These are phyloP conservation scores for Microdochium nivale DNA, from an alignment of 2,329 filamentous ascomycete genomes.

Conservation along the genomic window DNA sequence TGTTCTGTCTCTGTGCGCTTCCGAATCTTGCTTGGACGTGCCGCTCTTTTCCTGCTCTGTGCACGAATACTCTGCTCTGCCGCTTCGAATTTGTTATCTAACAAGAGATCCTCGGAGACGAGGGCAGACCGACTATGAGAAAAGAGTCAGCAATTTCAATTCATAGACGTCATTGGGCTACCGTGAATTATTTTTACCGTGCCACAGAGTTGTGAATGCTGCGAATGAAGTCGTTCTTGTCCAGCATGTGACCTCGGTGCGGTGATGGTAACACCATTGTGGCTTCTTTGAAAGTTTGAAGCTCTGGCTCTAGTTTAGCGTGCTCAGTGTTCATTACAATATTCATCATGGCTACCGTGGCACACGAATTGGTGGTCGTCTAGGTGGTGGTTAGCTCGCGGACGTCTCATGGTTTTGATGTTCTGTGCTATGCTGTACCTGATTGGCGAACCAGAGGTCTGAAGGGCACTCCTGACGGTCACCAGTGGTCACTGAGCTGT, in stretches of 20 bases:
- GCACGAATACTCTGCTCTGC: slow-evolving; percentile 20
- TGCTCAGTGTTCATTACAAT: slow-evolving; percentile 77
- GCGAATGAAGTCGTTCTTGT: slow-evolving; percentile 68
- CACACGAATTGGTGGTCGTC: slow-evolving; percentile 79
- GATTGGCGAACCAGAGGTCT: slow-evolving; percentile 88
- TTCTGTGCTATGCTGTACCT: slow-evolving; percentile 41
- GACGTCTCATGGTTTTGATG: too few relatives aligned
- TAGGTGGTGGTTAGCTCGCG: slow-evolving; percentile 26
- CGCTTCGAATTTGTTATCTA: slow-evolving; percentile 46
- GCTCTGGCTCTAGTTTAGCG: slow-evolving; percentile 59
- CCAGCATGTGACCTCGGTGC: slow-evolving; percentile 67
- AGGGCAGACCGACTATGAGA: slow-evolving; percentile 60
- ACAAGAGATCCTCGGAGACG: slow-evolving; percentile 58
- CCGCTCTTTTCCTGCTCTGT: slow-evolving; percentile 27
- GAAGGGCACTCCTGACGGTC: slow-evolving; percentile 45
- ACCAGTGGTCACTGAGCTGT: slow-evolving; percentile 40
- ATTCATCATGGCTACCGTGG: slow-evolving; percentile 85
- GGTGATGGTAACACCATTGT: slow-evolving; percentile 62
- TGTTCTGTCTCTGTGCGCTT: slow-evolving; percentile 37
- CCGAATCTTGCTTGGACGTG: not conserved
- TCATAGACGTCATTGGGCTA: slow-evolving; percentile 2
- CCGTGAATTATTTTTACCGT: slow-evolving; percentile 31
- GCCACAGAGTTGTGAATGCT: slow-evolving; percentile 84
- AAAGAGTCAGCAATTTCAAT: slow-evolving; percentile 3
- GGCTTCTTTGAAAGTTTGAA: slow-evolving; percentile 64